Evolutionary conservation across 2,329 filamentous ascomycete genomes (phyloP), one percentile per base, ranked within the genome.

Genomic region (Ophiocordyceps camponoti-leonardi): DNA sequence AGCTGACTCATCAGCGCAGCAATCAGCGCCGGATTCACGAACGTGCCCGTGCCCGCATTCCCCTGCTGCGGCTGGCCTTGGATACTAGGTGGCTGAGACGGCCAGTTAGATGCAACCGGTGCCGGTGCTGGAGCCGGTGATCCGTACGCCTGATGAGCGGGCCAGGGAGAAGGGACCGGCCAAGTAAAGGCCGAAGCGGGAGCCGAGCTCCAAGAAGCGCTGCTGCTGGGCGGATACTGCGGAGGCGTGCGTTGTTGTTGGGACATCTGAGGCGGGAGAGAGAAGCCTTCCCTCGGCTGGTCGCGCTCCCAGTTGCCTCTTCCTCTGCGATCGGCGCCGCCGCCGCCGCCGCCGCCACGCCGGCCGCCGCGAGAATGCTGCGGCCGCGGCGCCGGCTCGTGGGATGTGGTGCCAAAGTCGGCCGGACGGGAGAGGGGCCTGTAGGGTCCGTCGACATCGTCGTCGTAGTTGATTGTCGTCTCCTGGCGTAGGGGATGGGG

Each of bases 351-450:
- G 26, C 26, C 26, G 26, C 26, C 64, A 28, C 69, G 63, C 16
- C 65, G 61, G 10, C 68, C 65, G 22, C 67, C 64, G 13, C 67
- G 57, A 18, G 58, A 58, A 12, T 57, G 53, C 18, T 55, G 55
- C 28, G 57, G 47, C 49, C 60, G 53, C 28, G 54, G 55, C 41
- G 50, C 56, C 4, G 50, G 49, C 60, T 68, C 54, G 58, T 58
- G 59, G 53, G 67, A 55, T 40, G 56, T 65, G 48, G 65, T 65
- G 6, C 70, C 73, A 48, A 81, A 77, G 43, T 79, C 79, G 18
- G 73, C 68, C 1, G 84, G 84, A 18, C 84, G 69, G 19, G 79
- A 62, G 18, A 90, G 68, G 6, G 82, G 81, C 50, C 77, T 81
- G 58, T 90, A 90, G 1, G 77, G 76, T 0, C 79, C 79, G 2